Conservation (phyloP, 2,329 filamentous ascomycete genomes). For the Amesomyces nigricolor region DNA sequence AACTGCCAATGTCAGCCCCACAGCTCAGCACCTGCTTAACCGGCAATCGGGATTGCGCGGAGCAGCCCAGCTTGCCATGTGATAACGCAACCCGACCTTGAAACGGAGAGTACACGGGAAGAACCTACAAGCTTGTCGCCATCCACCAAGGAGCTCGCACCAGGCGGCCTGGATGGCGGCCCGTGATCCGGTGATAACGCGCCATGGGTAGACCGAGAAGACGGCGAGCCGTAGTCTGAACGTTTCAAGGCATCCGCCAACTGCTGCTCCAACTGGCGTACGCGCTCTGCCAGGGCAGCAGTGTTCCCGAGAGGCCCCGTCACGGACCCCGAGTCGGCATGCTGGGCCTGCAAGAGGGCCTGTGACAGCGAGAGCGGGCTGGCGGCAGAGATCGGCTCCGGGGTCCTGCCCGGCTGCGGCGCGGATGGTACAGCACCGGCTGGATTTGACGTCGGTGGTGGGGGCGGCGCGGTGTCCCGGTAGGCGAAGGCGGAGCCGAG, state of each 20-base stretch:
- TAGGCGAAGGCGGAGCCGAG: constrained; percentile 15
- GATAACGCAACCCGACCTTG: too few species aligned
- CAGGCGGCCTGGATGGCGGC: constrained; percentile 37
- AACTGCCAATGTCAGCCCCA: constrained; percentile 24
- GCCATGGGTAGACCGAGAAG: constrained; percentile 7
- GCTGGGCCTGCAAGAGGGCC: constrained; percentile 4
- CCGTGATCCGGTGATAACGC: constrained; percentile 3
- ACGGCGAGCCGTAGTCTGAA: constrained; percentile 9
- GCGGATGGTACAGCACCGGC: background rate
- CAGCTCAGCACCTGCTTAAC: background rate
- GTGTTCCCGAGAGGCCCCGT: constrained; percentile 9
- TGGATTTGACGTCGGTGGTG: constrained; percentile 7
- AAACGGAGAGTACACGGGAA: background rate
- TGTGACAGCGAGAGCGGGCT: constrained; percentile 15
- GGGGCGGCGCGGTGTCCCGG: constrained; percentile 12
- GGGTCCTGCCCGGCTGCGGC: background rate
- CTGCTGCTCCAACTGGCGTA: constrained; percentile 41
- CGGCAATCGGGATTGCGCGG: background rate
- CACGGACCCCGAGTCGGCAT: constrained; percentile 1
- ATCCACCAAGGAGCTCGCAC: constrained; percentile 48
- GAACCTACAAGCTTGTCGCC: constrained; percentile 37
- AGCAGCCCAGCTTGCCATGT: background rate
- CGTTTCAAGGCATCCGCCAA: constrained; percentile 30
- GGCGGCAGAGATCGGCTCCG: constrained; percentile 10
- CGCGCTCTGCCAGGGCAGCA: constrained; percentile 32